Percentiles rank a stretch among this genome's conserved stretches.
Conservation (phyloP, 225 moss, liverwort and hornwort species). For the Polytrichum commune region DNA sequence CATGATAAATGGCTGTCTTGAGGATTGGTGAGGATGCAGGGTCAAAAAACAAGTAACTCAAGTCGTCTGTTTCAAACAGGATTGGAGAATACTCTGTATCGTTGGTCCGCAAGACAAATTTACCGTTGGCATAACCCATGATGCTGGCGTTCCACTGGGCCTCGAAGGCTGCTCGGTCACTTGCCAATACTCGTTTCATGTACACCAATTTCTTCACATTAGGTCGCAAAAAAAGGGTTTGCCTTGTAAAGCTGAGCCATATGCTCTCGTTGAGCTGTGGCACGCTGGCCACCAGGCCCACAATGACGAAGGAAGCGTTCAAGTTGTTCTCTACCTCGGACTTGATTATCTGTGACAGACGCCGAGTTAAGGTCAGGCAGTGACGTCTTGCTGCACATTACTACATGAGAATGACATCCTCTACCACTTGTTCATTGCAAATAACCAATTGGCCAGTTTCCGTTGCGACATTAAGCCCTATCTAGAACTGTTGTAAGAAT, state of each 20-base stretch:
- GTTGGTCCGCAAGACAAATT: conserved; percentile 1
- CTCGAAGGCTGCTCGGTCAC: conserved; percentile 50
- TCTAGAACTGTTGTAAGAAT: too few relatives aligned
- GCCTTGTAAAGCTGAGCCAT: conserved; percentile 45
- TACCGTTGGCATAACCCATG: neutral
- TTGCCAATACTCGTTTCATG: conserved; percentile 38
- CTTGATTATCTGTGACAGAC: conserved; percentile 37
- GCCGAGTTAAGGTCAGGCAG: neutral
- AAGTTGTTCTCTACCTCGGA: conserved; percentile 60
- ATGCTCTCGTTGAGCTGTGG: conserved; percentile 22
- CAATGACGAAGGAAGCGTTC: conserved; percentile 62
- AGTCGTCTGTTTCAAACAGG: conserved; percentile 16
- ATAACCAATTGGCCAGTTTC: too few relatives aligned
- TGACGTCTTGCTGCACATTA: too few relatives aligned
- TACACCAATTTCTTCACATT: conserved; percentile 47
- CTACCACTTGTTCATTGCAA: too few relatives aligned
- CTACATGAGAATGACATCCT: too few relatives aligned
- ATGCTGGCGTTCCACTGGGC: conserved; percentile 34
- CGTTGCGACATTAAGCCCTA: too few relatives aligned
- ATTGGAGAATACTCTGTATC: conserved; percentile 62
- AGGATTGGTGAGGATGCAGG: conserved; percentile 21
- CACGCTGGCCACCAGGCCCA: conserved; percentile 39
- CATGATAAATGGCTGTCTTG: conserved; percentile 23
- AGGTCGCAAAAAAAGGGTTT: conserved; percentile 41
- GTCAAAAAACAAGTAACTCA: conserved; percentile 9